A percentile compares a stretch with the other conserved stretches of the same genome.
These are phyloP conservation scores for Malus fusca DNA, from an alignment of 306 rosid genomes.

Conservation along the genomic window DNA sequence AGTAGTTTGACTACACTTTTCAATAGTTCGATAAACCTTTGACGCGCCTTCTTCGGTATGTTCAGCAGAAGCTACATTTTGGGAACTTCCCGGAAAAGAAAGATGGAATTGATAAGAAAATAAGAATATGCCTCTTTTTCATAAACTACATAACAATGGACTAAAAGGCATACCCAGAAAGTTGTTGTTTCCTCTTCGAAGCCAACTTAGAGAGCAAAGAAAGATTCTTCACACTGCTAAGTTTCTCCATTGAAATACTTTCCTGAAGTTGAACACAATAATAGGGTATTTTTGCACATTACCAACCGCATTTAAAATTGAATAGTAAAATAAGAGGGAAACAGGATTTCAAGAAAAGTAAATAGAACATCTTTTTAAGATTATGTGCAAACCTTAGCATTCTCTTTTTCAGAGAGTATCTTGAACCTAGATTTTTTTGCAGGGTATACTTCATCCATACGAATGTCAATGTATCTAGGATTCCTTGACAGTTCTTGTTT, in stretches of 20 bases:
- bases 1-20: slow-evolving; percentile 48
- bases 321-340: neutral
- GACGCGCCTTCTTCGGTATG: slow-evolving; percentile 15
- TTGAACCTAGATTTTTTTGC: slow-evolving; percentile 43
- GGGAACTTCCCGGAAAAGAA: slow-evolving; percentile 35
- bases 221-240: slow-evolving; percentile 36
- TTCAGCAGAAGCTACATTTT: slow-evolving; percentile 33
- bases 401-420: slow-evolving; percentile 56
- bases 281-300: slow-evolving; percentile 10
- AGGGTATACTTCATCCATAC: slow-evolving; percentile 69
- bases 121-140: neutral
- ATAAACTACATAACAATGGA: neutral
- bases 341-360: neutral
- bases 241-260: slow-evolving; percentile 43
- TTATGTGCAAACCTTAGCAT: slow-evolving; percentile 50
- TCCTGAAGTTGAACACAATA: slow-evolving; percentile 35
- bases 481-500: slow-evolving; percentile 33
- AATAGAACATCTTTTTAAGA: neutral
- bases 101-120: slow-evolving; percentile 13
- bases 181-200: slow-evolving; percentile 39
- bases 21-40: slow-evolving; percentile 38
- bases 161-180: slow-evolving; percentile 35
- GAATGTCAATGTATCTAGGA: slow-evolving; percentile 57
- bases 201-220: slow-evolving; percentile 34
- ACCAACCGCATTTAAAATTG: neutral